Conservation (phyloP, 2,329 filamentous ascomycete genomes). For the Ilyonectria destructans region DNA sequence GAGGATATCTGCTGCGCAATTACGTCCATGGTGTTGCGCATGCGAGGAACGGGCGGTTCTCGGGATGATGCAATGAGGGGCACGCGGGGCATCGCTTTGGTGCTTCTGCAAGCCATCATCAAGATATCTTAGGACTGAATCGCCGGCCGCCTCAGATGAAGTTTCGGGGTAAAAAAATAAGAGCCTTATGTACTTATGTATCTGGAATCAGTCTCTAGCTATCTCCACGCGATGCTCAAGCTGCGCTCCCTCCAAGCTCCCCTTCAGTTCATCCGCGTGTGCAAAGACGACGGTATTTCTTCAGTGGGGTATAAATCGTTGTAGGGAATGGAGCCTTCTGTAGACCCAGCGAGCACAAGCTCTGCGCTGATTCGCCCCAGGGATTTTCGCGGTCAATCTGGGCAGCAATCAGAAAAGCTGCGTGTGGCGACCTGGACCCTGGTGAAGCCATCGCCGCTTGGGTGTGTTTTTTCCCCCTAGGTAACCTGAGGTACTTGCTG, state of each 20-base stretch:
- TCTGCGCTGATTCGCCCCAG: background rate
- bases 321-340: background rate
- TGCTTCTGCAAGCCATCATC: background rate
- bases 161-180: background rate
- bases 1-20: background rate
- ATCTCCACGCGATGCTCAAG: background rate
- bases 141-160: background rate
- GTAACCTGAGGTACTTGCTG: background rate
- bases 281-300: background rate
- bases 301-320: background rate
- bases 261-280: no score
- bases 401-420: background rate
- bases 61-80: constrained; percentile 33
- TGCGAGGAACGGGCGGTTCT: background rate
- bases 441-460: background rate
- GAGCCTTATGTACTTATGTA: background rate
- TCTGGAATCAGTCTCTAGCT: background rate
- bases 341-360: background rate
- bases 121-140: background rate
- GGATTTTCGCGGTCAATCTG: background rate
- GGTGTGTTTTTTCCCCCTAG: background rate
- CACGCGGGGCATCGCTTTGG: constrained; percentile 12
- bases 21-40: background rate
- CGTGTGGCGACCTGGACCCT: background rate
- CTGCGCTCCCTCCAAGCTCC: no score